A percentile compares a stretch with the other conserved stretches of the same genome.
These are phyloP conservation scores for Ammopiptanthus mongolicus DNA, from an alignment of 306 rosid genomes.

Conservation along the genomic window DNA sequence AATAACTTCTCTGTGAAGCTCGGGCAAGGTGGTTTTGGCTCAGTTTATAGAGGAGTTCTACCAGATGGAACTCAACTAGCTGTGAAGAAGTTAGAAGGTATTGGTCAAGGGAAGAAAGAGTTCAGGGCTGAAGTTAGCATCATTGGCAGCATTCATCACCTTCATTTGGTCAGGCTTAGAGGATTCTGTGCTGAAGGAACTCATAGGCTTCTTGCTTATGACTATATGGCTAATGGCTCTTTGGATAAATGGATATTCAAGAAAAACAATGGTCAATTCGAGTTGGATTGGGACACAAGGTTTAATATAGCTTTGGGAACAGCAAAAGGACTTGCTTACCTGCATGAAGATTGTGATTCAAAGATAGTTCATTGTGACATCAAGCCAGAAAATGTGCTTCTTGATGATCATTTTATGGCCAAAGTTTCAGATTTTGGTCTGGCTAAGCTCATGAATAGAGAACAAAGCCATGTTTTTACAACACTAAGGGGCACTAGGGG, in stretches of 20 bases:
- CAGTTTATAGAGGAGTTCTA: conserved; percentile 74
- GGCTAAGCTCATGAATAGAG: conserved; percentile 81
- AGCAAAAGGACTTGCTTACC: conserved; percentile 85
- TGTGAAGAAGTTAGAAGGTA: conserved; percentile 82
- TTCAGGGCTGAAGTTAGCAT: conserved; percentile 94
- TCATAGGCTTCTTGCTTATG: conserved; percentile 77
- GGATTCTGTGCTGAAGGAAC: conserved; percentile 90
- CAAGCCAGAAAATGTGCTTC: conserved; percentile 92
- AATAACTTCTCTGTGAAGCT: conserved; percentile 71
- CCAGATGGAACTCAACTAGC: conserved; percentile 75
- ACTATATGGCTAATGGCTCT: conserved; percentile 83
- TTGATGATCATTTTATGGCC: conserved; percentile 62
- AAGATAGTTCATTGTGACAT: conserved; percentile 94
- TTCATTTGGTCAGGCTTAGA: conserved; percentile 68
- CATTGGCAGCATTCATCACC: conserved; percentile 92
- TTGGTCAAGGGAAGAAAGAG: conserved; percentile 95
- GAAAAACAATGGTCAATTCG: conserved; percentile 42
- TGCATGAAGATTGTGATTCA: conserved; percentile 84
- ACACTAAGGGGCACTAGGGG: conserved; percentile 87
- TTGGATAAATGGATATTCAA: conserved; percentile 82
- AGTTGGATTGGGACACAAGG: conserved; percentile 77
- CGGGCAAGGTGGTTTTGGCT: conserved; percentile 92
- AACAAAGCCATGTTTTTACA: conserved; percentile 91
- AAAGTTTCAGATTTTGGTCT: conserved; percentile 91
- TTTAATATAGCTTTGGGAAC: conserved; percentile 80